Conservation (phyloP, 768 basidiomycete species). For the Lactarius hengduanensis region DNA sequence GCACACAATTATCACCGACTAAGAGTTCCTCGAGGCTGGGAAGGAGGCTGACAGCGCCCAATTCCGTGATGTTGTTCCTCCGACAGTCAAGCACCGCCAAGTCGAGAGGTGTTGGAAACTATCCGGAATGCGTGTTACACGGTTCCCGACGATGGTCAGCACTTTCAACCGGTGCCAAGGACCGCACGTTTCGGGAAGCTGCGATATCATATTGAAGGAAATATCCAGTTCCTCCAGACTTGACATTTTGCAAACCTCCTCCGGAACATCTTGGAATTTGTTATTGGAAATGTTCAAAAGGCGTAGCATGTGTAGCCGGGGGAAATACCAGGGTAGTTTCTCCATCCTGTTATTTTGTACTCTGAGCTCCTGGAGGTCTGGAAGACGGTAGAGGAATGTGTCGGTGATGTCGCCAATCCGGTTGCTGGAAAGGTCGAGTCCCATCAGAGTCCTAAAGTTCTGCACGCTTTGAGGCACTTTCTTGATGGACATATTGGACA, state of each 20-base stretch:
- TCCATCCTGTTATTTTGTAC: constrained; percentile 92
- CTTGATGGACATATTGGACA: constrained; percentile 93
- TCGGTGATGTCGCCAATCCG: constrained; percentile 87
- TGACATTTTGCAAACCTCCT: constrained; percentile 68
- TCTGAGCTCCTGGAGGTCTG: constrained; percentile 62
- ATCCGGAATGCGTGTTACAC: constrained; percentile 67
- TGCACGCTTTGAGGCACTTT: constrained; percentile 84
- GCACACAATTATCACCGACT: constrained; percentile 82
- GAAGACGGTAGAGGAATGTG: constrained; percentile 75
- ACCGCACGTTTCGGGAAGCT: constrained; percentile 80
- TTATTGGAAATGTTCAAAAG: constrained; percentile 95
- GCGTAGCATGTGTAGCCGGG: constrained; percentile 64
- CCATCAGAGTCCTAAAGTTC: constrained; percentile 66
- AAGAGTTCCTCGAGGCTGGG: constrained; percentile 65
- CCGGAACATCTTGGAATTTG: constrained; percentile 76
- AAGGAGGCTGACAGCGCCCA: constrained; percentile 64
- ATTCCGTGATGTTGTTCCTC: constrained; percentile 77
- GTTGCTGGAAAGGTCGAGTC: constrained; percentile 89
- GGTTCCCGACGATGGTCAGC: constrained; percentile 84
- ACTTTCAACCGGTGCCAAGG: constrained; percentile 64
- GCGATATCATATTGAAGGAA: constrained; percentile 88
- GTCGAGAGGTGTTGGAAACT: constrained; percentile 54
- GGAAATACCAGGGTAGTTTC: constrained; percentile 82
- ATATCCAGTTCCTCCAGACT: constrained; percentile 84
- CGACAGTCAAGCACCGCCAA: constrained; percentile 78